Base-by-base conservation (phyloP, 1,284 basidiomycete genomes). In the Takashimella koratensis region DNA sequence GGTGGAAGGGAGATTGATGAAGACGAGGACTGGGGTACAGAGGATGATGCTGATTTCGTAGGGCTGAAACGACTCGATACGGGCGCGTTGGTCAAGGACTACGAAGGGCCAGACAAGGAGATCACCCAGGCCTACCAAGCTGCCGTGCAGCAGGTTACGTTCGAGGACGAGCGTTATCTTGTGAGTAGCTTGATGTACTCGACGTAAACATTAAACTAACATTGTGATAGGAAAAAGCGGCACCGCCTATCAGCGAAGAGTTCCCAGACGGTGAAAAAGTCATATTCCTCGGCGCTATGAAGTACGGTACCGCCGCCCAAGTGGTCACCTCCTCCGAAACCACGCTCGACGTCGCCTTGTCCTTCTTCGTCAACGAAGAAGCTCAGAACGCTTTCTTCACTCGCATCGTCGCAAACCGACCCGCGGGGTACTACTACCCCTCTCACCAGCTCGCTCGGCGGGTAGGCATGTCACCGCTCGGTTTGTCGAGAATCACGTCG, bases 31-130 rank as follows among this genome's bases (percentile, higher is more conserved):
- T n/a, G n/a, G n/a, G n/a, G n/a, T n/a, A n/a, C n/a, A n/a, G n/a
- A n/a, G n/a, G n/a, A n/a, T 45, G 22, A 27, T 42, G 45, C 22
- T 49, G 40, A 49, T 19, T 23, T 50, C 16, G 39, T 64, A 87
- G 91, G 93, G 26, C 77, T 99, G 62, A 93, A 88, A 74, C 86
- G 90, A 13, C 76, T 94, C 39, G 90, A 97, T 57, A 84, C 83
- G 23, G 95, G 90, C 11, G 88, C 94, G 0, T 83, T 98, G 56
- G 83, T 97, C 59, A 98, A 98, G 76, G 92, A 98, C 64, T 98
- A 95, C 69, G 92, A 95, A 66, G 84, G 79, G 0, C 71, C 77
- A 0, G 84, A 90, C 24, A 90, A 89, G 66, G 91, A 96, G 73
- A 79, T 83, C 10, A 88, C 91, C 56, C 86, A 88, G 60, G 90